Conservation (phyloP, 441 rosid genomes). For the Populus hybrid region DNA sequence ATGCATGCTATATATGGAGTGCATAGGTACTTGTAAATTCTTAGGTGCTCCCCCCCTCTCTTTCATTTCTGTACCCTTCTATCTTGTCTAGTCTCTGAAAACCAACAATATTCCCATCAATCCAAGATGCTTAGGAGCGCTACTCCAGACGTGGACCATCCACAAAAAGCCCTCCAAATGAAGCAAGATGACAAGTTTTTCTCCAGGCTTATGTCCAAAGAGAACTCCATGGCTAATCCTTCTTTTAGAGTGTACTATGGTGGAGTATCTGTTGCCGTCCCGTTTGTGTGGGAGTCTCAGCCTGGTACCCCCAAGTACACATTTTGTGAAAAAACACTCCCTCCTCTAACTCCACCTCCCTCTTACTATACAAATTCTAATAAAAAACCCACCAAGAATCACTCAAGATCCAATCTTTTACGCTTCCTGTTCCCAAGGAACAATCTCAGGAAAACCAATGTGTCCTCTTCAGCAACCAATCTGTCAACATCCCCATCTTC, state of each 20-base stretch:
- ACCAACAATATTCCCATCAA: neutral
- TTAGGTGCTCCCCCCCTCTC: neutral
- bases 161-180: constrained; percentile 32
- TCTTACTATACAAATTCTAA: constrained; percentile 27
- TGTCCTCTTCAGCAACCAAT: neutral
- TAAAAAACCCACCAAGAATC: constrained; percentile 23
- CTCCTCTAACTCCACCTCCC: constrained; percentile 73
- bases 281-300: constrained; percentile 67
- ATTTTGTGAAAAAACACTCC: too few relatives aligned
- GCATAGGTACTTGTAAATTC: neutral
- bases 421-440: constrained; percentile 32
- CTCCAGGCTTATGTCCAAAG: constrained; percentile 47
- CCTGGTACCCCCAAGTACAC: constrained; percentile 67
- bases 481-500: constrained; percentile 17
- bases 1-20: neutral
- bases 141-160: constrained; percentile 37
- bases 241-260: constrained; percentile 45
- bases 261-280: constrained; percentile 44
- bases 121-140: neutral
- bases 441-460: constrained; percentile 25
- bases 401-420: constrained; percentile 39
- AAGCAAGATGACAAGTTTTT: constrained; percentile 50
- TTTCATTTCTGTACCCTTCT: neutral
- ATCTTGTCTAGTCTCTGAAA: too few relatives aligned
- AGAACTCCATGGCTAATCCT: constrained; percentile 36